Conservation (phyloP, 2,329 filamentous ascomycete species). For the Colletotrichum tropicale region DNA sequence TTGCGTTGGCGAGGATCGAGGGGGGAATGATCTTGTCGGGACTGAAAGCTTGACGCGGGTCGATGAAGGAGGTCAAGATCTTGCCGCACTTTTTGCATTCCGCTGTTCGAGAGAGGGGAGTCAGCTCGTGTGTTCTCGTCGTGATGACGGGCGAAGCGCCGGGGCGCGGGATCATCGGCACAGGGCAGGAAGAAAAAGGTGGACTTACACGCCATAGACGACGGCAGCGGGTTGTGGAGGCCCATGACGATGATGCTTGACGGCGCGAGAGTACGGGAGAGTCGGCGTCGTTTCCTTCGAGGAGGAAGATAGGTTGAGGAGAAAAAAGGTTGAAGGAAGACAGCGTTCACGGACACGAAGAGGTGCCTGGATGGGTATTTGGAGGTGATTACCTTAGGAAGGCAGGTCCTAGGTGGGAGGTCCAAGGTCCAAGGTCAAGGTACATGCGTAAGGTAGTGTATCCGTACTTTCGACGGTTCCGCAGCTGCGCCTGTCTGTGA, state of each 20-base stretch:
- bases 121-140: not conserved
- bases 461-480: not conserved
- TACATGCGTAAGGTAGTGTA: not conserved
- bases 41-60: slow-evolving; percentile 90
- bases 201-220: slow-evolving; percentile 70
- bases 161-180: slow-evolving; percentile 23
- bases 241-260: slow-evolving; percentile 51
- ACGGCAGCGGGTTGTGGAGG: slow-evolving; percentile 70
- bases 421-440: not conserved
- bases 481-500: not conserved
- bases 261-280: not conserved
- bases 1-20: slow-evolving; percentile 85
- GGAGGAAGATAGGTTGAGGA: not conserved
- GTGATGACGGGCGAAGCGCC: slow-evolving; percentile 13
- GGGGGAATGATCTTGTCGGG: slow-evolving; percentile 98
- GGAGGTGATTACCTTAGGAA: not conserved
- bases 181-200: not conserved
- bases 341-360: not conserved
- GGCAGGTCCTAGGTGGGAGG: not conserved
- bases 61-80: slow-evolving; percentile 93
- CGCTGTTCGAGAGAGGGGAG: slow-evolving; percentile 57
- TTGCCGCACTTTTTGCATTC: slow-evolving; percentile 98
- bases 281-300: not conserved
- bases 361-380: not conserved
- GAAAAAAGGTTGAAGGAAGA: not conserved